These are phyloP conservation scores for Endotrypanum monterogeii DNA, from an alignment of 208 protist species.

Conservation along the genomic window DNA sequence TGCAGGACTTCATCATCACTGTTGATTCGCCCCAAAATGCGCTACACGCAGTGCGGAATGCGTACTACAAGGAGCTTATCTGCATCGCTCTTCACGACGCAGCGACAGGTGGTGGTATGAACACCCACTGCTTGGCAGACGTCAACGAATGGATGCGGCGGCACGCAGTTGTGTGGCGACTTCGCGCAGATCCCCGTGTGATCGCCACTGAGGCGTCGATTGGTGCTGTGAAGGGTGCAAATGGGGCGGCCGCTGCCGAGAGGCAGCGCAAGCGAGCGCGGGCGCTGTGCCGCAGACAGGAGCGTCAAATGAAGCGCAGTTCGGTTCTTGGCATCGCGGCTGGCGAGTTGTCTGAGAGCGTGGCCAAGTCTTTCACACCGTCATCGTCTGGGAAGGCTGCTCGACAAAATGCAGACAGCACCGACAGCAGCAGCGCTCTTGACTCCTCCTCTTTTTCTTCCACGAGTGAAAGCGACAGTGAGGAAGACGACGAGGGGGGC, in stretches of 20 bases:
- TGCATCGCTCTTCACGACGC: conserved; percentile 78
- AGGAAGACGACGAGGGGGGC: conserved; percentile 18
- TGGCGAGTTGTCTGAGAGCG: neutral
- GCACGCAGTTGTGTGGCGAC: conserved; percentile 30
- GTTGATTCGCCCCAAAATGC: conserved; percentile 82
- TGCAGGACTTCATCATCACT: conserved; percentile 87
- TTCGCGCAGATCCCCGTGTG: conserved; percentile 8
- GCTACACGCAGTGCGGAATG: conserved; percentile 55
- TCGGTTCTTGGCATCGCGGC: conserved; percentile 8
- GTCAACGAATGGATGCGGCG: conserved; percentile 48
- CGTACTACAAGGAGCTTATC: conserved; percentile 83
- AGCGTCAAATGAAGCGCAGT: conserved; percentile 16
- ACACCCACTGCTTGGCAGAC: conserved; percentile 64
- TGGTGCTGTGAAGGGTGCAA: neutral
- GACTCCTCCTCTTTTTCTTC: conserved; percentile 17
- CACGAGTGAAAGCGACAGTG: conserved; percentile 18
- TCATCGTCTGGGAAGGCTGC: neutral
- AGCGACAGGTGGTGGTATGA: conserved; percentile 11
- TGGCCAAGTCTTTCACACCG: neutral
- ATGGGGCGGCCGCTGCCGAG: neutral
- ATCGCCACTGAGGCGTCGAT: neutral
- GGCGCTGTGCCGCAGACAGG: neutral
- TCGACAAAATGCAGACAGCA: neutral
- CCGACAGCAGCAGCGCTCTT: conserved; percentile 17
- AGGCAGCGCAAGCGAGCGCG: conserved; percentile 19